Conservation (phyloP, 345 rosid species). For the Populus deltoides region DNA sequence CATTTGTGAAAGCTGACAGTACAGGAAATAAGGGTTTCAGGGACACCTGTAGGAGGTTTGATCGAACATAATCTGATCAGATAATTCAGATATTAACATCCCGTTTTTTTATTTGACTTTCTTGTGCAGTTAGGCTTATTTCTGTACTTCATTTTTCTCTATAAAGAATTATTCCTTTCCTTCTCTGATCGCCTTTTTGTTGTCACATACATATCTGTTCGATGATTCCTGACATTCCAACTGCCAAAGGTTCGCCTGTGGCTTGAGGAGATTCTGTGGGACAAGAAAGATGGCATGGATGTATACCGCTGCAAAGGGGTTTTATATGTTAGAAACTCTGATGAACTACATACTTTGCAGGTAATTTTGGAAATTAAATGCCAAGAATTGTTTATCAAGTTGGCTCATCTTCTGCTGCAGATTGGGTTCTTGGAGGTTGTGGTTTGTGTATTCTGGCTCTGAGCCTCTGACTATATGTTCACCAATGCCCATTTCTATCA, state of each 20-base stretch:
- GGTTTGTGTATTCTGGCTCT: background rate
- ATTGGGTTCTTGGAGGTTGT: background rate
- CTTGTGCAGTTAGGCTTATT: background rate
- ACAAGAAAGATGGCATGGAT: constrained; percentile 72
- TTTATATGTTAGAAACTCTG: constrained; percentile 58
- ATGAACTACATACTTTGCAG: constrained; percentile 85
- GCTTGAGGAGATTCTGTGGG: constrained; percentile 96
- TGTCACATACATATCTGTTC: background rate
- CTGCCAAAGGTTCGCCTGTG: constrained; percentile 59
- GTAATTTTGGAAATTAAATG: constrained; percentile 33
- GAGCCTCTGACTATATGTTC: background rate
- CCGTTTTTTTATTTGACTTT: background rate
- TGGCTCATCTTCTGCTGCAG: background rate
- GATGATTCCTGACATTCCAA: constrained; percentile 1
- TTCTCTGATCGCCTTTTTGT: constrained; percentile 1
- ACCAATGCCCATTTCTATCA: background rate
- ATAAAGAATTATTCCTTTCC: background rate
- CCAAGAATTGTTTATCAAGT: background rate
- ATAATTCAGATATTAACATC: background rate
- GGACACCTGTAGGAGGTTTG: background rate
- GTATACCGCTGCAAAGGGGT: constrained; percentile 93
- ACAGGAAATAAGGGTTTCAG: background rate
- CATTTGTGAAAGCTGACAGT: background rate
- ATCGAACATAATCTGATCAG: background rate
- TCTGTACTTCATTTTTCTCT: background rate